phyloP scores from a whole-genome alignment of 495 filamentous ascomycete species.

The Penicillium coffeae region DNA sequence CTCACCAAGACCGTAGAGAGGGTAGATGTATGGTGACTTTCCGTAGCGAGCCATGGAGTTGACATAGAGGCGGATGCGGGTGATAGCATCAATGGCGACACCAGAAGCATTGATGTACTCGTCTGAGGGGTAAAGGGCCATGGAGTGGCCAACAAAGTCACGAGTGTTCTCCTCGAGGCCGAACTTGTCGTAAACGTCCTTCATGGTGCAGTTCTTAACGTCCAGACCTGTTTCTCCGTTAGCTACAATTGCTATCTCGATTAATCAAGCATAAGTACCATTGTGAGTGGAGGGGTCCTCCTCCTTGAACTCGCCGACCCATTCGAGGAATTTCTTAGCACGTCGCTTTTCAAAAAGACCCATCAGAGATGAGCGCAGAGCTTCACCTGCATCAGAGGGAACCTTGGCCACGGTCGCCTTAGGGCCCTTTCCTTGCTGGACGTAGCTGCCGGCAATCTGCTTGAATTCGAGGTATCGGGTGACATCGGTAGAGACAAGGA shows the following conservation, averaged over 20 bases:
- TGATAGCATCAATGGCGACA: conserved; percentile 77
- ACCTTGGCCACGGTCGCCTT: conserved; percentile 94
- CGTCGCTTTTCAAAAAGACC: conserved; percentile 95
- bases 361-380: conserved; percentile 89
- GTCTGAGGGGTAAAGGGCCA: conserved; percentile 92
- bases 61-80: conserved; percentile 92
- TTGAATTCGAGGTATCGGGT: conserved; percentile 98
- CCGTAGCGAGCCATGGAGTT: conserved; percentile 98
- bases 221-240: conserved; percentile 64
- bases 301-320: conserved; percentile 86
- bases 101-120: conserved; percentile 73
- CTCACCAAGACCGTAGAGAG: conserved; percentile 94
- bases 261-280: conserved; percentile 48
- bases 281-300: conserved; percentile 83
- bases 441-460: conserved; percentile 96
- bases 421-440: conserved; percentile 76
- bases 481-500: conserved; percentile 93
- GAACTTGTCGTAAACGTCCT: conserved; percentile 97
- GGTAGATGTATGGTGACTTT: conserved; percentile 99
- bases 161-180: conserved; percentile 86
- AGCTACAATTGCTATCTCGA: conserved; percentile 9
- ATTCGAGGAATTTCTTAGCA: conserved; percentile 95
- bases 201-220: conserved; percentile 78
- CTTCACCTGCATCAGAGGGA: conserved; percentile 88
- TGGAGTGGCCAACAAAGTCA: conserved; percentile 96